Evolutionary conservation across 306 rosid genomes (phyloP).

Genomic region (Pyrus pyrifolia): DNA sequence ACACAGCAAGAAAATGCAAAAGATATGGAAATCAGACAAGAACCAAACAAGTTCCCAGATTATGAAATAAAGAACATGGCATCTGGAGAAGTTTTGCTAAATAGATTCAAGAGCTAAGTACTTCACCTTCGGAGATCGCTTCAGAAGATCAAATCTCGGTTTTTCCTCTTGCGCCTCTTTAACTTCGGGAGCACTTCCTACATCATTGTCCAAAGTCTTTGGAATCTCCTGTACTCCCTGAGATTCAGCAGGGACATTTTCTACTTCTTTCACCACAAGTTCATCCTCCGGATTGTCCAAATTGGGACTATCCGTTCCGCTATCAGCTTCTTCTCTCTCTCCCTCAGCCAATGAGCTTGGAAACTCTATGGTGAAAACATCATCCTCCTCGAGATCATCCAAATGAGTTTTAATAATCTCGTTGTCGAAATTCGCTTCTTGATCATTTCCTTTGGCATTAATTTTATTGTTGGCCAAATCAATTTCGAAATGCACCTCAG

Average conservation of each 20-base stretch:
- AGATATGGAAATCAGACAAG: constrained; percentile 6
- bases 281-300: constrained; percentile 37
- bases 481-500: constrained; percentile 24
- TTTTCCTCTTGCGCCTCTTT: constrained; percentile 21
- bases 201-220: constrained; percentile 27
- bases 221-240: constrained; percentile 38
- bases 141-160: constrained; percentile 28
- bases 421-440: constrained; percentile 16
- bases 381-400: constrained; percentile 36
- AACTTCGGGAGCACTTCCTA: constrained; percentile 34
- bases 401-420: constrained; percentile 17
- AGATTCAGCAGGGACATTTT: constrained; percentile 26
- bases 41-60: constrained; percentile 7
- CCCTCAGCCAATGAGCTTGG: constrained; percentile 27
- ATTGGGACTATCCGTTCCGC: constrained; percentile 24
- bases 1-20: constrained; percentile 19
- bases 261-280: constrained; percentile 30
- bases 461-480: constrained; percentile 22
- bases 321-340: constrained; percentile 34
- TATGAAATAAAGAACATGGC: not conserved
- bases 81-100: not conserved
- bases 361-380: constrained; percentile 27
- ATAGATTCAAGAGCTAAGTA: not conserved
- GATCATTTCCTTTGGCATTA: constrained; percentile 20
- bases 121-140: constrained; percentile 53